phyloP scores from a whole-genome alignment of 176 grass and related monocot genomes.

The Puccinellia tenuiflora region DNA sequence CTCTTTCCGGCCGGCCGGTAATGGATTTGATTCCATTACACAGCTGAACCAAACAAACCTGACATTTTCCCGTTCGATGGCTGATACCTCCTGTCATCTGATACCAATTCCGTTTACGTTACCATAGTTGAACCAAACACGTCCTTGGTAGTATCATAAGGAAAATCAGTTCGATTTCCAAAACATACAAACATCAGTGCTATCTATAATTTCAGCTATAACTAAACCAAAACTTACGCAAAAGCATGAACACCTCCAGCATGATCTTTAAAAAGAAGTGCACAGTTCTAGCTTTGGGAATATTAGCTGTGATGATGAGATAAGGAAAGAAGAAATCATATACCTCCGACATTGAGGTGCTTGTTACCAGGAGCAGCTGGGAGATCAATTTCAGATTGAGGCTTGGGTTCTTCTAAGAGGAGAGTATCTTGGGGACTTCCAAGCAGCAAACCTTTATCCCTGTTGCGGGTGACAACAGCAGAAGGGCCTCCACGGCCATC shows the following conservation, averaged over 20 bases:
- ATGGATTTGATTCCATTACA: no score
- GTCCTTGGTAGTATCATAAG: background rate
- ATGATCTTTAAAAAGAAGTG: background rate
- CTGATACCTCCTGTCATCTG: no score
- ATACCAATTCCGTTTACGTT: no score
- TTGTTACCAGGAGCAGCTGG: background rate
- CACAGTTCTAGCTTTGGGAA: background rate
- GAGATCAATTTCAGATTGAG: slow-evolving; percentile 24
- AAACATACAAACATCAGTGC: slow-evolving; percentile 1
- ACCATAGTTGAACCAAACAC: no score
- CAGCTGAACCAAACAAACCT: no score
- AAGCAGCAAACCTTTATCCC: slow-evolving; percentile 1
- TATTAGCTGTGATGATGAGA: background rate
- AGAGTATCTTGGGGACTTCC: slow-evolving; percentile 7
- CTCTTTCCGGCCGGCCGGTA: no score
- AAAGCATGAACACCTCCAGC: background rate
- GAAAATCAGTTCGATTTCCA: background rate
- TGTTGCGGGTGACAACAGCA: background rate
- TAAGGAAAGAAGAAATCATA: slow-evolving; percentile 22
- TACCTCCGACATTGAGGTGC: background rate
- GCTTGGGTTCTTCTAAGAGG: slow-evolving; percentile 49
- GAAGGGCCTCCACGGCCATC: background rate
- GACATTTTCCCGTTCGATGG: no score
- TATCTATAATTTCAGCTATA: background rate
- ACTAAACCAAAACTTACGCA: background rate